A percentile compares a stretch with the other conserved stretches of the same genome.
These are phyloP conservation scores for Lachnellula arida DNA, from an alignment of 2,329 filamentous ascomycete genomes.

Conservation along the genomic window DNA sequence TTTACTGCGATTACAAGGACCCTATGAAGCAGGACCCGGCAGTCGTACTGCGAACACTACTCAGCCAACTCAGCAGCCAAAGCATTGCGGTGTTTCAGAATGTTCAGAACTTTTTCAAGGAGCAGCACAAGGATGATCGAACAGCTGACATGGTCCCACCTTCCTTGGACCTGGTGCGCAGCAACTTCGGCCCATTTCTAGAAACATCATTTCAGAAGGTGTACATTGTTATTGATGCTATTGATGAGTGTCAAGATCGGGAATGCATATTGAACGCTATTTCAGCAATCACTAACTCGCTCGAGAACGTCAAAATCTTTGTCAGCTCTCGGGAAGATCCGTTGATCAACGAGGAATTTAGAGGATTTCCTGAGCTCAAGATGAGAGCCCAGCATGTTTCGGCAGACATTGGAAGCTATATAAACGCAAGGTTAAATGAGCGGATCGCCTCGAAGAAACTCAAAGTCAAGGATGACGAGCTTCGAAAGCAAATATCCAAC, in stretches of 20 bases:
- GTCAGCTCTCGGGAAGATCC: constrained; percentile 3
- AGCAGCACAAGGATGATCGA: not conserved
- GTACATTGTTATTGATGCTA: constrained; percentile 2
- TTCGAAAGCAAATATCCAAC: constrained; percentile 1
- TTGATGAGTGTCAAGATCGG: constrained; percentile 6
- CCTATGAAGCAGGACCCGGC: constrained; percentile 6
- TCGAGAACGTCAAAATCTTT: constrained; percentile 1
- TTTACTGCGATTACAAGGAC: constrained; percentile 31
- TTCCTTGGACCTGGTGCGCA: not conserved
- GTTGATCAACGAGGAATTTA: not conserved
- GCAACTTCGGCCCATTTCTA: not conserved
- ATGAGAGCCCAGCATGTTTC: not conserved
- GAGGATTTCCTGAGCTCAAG: constrained; percentile 1
- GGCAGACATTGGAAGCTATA: constrained; percentile 5
- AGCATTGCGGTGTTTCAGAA: constrained; percentile 1
- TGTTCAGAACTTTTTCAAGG: not conserved
- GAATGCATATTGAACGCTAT: not conserved
- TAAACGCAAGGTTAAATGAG: not conserved
- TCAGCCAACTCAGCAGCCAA: constrained; percentile 6
- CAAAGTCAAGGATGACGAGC: constrained; percentile 1
- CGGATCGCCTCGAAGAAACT: not conserved
- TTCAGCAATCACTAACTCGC: not conserved
- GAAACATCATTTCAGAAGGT: not conserved
- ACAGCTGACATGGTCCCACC: not conserved
- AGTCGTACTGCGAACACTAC: constrained; percentile 2